Evolutionary conservation across 257 asterid genomes (phyloP).

Genomic region (Ajuga chamaepitys): DNA sequence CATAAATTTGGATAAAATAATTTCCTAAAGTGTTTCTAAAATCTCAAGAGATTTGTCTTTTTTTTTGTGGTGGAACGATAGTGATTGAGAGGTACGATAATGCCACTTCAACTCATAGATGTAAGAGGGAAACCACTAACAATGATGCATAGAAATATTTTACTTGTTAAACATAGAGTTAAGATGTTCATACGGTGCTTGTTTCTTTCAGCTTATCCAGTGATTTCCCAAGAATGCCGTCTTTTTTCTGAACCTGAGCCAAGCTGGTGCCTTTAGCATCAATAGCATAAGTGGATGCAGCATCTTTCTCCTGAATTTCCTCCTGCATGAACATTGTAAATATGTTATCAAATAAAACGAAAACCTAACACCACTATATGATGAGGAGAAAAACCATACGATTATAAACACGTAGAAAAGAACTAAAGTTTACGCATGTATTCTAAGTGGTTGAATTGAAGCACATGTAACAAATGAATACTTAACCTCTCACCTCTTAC

Average conservation of each 20-base stretch:
- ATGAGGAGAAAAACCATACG: not conserved
- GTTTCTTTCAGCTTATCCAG: slow-evolving; percentile 87
- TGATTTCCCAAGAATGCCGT: slow-evolving; percentile 62
- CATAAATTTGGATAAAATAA: not conserved
- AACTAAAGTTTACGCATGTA: not conserved
- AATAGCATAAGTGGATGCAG: slow-evolving; percentile 25
- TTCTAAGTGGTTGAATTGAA: not conserved
- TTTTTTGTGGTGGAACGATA: too few relatives aligned
- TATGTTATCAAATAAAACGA: slow-evolving; percentile 13
- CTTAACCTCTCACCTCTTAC: not conserved
- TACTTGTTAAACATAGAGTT: slow-evolving; percentile 14
- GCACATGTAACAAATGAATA: not conserved
- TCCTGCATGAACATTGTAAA: slow-evolving; percentile 43
- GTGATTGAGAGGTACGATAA: not conserved
- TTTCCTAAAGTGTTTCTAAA: not conserved
- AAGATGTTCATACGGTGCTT: slow-evolving; percentile 55
- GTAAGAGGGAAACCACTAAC: not conserved
- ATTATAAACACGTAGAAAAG: not conserved
- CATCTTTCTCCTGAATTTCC: slow-evolving; percentile 45
- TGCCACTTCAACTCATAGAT: slow-evolving; percentile 12
- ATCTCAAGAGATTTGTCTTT: not conserved
- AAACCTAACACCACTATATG: not conserved
- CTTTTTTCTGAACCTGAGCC: slow-evolving; percentile 62
- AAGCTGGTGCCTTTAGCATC: slow-evolving; percentile 30
- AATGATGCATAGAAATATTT: not conserved